These are phyloP conservation scores for Kodamaea neixiangensis DNA, from an alignment of 805 yeast species.

Conservation along the genomic window DNA sequence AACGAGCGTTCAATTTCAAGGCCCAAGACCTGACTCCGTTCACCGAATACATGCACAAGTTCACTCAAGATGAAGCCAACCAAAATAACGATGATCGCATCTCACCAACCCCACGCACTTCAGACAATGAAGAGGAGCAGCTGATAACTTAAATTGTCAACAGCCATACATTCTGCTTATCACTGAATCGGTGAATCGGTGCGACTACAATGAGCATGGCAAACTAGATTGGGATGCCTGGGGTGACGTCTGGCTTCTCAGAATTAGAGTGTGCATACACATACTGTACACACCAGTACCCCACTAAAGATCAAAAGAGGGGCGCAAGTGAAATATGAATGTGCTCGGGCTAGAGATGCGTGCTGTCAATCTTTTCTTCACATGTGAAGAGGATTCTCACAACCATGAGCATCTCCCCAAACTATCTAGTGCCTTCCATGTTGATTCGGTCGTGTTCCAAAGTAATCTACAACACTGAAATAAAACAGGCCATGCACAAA, in stretches of 20 bases:
- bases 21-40: neutral
- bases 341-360: neutral
- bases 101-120: neutral
- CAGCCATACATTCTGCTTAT: no score
- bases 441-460: neutral
- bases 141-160: neutral
- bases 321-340: neutral
- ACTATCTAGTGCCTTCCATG: neutral
- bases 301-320: neutral
- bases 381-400: neutral
- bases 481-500: neutral
- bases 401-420: neutral
- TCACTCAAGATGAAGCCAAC: neutral
- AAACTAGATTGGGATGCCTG: neutral
- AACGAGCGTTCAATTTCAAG: conserved; percentile 22
- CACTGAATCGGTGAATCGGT: no score
- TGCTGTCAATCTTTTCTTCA: neutral
- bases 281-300: neutral
- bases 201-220: no score
- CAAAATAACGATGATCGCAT: neutral
- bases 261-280: neutral
- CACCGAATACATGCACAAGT: neutral
- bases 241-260: neutral
- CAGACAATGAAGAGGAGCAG: neutral
- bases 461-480: neutral